These are phyloP conservation scores for Cladosporium sp. DNA, from an alignment of 2,329 filamentous ascomycete genomes.

Conservation along the genomic window DNA sequence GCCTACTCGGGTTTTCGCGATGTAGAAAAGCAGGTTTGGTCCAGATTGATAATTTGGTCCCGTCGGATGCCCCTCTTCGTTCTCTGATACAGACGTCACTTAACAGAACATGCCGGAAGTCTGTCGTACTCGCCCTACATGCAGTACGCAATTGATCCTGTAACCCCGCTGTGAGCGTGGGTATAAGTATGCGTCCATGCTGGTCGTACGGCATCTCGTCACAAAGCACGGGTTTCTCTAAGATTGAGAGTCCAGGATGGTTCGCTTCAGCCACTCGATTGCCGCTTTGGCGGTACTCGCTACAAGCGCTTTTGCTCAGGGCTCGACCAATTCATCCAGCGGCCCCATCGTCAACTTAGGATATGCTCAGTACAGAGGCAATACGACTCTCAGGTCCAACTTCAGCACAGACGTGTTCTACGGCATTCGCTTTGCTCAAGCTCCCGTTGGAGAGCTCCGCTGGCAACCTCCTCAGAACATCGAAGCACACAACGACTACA, in stretches of 20 bases:
- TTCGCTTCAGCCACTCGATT: not conserved
- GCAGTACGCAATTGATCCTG: not conserved
- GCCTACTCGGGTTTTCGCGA: no score
- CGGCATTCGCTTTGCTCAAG: constrained; percentile 27
- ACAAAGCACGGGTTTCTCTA: not conserved
- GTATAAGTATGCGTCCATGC: not conserved
- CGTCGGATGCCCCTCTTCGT: not conserved
- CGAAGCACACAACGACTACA: constrained; percentile 20
- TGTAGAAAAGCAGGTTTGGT: not conserved
- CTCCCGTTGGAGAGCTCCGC: constrained; percentile 27
- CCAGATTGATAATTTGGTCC: not conserved
- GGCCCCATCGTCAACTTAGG: constrained; percentile 3
- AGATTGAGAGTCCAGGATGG: not conserved
- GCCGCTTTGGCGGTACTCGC: not conserved
- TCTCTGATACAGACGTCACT: not conserved
- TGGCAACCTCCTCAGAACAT: constrained; percentile 31
- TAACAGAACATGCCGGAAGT: not conserved
- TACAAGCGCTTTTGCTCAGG: not conserved
- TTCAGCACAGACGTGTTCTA: constrained; percentile 8
- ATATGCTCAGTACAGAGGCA: constrained; percentile 11
- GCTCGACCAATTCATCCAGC: not conserved
- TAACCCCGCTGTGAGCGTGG: not conserved
- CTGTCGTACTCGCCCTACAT: not conserved
- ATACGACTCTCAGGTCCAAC: not conserved
- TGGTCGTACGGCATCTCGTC: not conserved